Evolutionary conservation across 352 stramenopile genomes (phyloP).

Genomic region (Paralagenidium karlingii): DNA sequence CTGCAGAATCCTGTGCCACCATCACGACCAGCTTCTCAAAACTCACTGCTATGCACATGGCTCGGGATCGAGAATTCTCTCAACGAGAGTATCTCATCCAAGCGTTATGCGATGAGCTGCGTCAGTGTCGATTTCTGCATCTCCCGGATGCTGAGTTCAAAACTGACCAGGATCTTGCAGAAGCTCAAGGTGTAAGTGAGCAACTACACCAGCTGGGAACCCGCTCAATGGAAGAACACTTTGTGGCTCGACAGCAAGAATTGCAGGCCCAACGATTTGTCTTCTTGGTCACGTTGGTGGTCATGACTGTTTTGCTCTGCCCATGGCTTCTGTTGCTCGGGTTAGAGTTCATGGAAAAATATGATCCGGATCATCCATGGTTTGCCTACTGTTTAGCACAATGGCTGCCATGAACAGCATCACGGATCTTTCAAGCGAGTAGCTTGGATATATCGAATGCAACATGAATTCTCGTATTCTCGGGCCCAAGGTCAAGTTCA

Average conservation of each 20-base stretch:
- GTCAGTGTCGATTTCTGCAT: conserved; percentile 12
- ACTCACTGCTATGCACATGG: conserved; percentile 11
- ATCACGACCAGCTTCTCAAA: too few species aligned
- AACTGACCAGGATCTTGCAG: conserved; percentile 4
- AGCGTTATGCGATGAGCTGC: conserved; percentile 6
- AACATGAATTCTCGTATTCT: too few species aligned
- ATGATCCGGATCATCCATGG: too few species aligned
- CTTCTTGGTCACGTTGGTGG: conserved; percentile 8
- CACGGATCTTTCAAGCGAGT: too few species aligned
- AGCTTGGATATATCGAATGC: too few species aligned
- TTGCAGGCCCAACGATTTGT: conserved; percentile 3
- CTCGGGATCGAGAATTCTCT: conserved; percentile 8
- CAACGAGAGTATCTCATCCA: conserved; percentile 9
- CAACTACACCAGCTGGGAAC: conserved; percentile 13
- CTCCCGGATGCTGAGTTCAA: conserved; percentile 7
- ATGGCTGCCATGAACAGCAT: too few species aligned
- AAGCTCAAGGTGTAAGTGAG: conserved; percentile 7
- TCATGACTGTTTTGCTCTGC: conserved; percentile 11
- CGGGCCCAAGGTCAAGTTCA: too few species aligned
- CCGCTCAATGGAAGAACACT: too few species aligned
- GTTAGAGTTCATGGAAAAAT: too few species aligned
- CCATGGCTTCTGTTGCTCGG: conserved; percentile 26
- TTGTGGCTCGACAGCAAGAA: too few species aligned
- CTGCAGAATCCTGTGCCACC: too few species aligned
- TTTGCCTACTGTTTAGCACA: too few species aligned